A percentile compares a stretch with the other conserved stretches of the same genome.
Evolutionary conservation across 2,329 filamentous ascomycete genomes (phyloP).

Genomic region (Colletotrichum falcatum): DNA sequence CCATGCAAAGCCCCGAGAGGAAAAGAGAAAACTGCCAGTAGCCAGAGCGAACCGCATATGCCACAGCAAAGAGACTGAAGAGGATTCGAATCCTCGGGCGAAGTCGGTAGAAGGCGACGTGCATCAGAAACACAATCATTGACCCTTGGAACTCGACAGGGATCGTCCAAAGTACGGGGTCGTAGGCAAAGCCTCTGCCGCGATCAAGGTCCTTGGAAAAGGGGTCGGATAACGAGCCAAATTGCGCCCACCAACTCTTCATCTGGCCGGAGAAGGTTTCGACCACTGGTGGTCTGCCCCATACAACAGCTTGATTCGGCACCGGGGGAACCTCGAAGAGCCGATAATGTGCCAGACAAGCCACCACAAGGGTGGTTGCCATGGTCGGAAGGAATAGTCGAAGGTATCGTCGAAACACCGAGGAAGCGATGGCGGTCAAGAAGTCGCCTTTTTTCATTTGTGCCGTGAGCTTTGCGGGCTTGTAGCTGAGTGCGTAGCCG

Average conservation of each 20-base stretch:
- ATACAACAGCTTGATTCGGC: background rate
- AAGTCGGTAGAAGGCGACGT: constrained; percentile 63
- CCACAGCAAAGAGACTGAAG: constrained; percentile 54
- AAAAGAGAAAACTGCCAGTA: constrained; percentile 37
- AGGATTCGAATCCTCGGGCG: constrained; percentile 56
- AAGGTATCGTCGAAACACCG: constrained; percentile 63
- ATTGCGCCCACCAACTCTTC: constrained; percentile 57
- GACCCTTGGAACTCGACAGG: constrained; percentile 70
- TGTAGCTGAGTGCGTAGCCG: constrained; percentile 69
- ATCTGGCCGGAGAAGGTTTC: constrained; percentile 54
- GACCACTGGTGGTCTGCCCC: background rate
- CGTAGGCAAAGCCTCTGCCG: constrained; percentile 53
- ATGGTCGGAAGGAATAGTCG: constrained; percentile 64
- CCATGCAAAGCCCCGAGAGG: constrained; percentile 20
- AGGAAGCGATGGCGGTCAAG: constrained; percentile 59
- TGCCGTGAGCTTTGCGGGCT: constrained; percentile 60
- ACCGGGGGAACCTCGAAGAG: constrained; percentile 45
- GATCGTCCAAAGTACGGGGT: constrained; percentile 72
- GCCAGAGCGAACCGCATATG: constrained; percentile 51
- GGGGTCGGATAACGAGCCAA: constrained; percentile 61
- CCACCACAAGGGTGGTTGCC: constrained; percentile 62
- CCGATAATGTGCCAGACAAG: constrained; percentile 56
- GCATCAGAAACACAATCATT: constrained; percentile 66
- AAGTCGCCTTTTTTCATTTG: constrained; percentile 53
- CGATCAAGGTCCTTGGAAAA: constrained; percentile 57